phyloP scores from a whole-genome alignment of 2,329 filamentous ascomycete genomes.

The Drechslera avenae region DNA sequence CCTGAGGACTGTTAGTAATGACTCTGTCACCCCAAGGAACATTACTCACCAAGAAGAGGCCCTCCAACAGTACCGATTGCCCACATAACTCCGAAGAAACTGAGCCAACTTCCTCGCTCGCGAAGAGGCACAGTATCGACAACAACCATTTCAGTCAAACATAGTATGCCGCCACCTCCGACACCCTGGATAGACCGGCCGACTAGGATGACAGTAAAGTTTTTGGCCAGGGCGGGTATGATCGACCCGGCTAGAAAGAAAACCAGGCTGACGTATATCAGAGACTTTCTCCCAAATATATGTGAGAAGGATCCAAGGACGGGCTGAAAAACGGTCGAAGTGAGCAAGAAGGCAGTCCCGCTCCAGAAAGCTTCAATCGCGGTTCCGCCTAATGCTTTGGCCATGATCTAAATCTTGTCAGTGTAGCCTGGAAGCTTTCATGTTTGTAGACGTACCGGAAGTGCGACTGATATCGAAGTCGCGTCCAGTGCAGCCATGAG shows the following conservation, averaged over 20 bases:
- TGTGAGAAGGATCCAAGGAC: conserved; percentile 48
- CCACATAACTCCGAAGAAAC: conserved; percentile 56
- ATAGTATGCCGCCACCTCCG: conserved; percentile 51
- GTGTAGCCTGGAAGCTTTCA: neutral
- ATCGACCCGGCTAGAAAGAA: conserved; percentile 48
- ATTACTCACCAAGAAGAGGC: conserved; percentile 46
- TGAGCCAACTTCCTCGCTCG: conserved; percentile 51
- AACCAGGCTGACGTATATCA: conserved; percentile 44
- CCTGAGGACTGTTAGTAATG: conserved; percentile 32
- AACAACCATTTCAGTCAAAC: conserved; percentile 53
- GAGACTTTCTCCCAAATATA: conserved; percentile 49
- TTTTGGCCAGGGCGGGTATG: conserved; percentile 44
- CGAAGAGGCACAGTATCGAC: conserved; percentile 54
- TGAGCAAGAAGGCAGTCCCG: conserved; percentile 49
- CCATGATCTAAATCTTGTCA: conserved; percentile 43
- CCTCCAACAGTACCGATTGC: conserved; percentile 61
- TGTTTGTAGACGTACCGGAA: conserved; percentile 45
- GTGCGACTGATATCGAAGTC: conserved; percentile 67
- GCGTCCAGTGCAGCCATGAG: conserved; percentile 69
- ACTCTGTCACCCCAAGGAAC: neutral
- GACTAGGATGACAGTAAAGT: conserved; percentile 47
- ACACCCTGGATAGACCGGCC: conserved; percentile 49
- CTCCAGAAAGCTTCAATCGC: conserved; percentile 52
- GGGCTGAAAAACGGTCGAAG: conserved; percentile 50
- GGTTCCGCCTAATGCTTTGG: conserved; percentile 41